phyloP scores from a whole-genome alignment of 2,329 filamentous ascomycete species.

The Cladophialophora chaetospira region DNA sequence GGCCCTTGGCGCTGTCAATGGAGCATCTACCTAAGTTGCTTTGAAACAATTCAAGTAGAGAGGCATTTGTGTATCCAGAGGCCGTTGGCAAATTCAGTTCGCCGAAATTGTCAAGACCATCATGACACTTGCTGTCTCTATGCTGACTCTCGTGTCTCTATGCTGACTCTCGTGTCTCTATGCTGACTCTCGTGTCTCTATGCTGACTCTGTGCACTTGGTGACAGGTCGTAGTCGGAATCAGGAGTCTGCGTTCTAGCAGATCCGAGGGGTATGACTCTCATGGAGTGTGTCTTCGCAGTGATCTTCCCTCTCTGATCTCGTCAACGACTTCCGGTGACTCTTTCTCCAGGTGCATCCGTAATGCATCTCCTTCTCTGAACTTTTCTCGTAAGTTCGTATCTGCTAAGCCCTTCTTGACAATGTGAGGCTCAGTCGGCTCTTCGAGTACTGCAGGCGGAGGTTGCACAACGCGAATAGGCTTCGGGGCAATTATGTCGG shows the following conservation, averaged over 20 bases:
- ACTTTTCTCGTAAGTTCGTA: slow-evolving; percentile 3
- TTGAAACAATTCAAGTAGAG: background rate
- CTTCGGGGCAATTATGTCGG: slow-evolving; percentile 27
- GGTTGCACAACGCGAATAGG: slow-evolving; percentile 26
- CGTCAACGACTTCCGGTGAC: slow-evolving; percentile 1
- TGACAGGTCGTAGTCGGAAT: no score
- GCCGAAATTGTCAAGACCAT: no score
- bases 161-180: no score
- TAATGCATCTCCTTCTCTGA: slow-evolving; percentile 19
- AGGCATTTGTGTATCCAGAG: no score
- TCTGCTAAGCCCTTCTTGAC: slow-evolving; percentile 6
- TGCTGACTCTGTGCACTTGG: no score
- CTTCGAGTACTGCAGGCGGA: slow-evolving; percentile 20
- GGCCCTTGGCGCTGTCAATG: slow-evolving; percentile 45
- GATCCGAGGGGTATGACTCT: no score
- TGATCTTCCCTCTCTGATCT: background rate
- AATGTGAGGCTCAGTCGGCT: slow-evolving; percentile 1
- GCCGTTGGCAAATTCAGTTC: no score
- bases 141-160: no score
- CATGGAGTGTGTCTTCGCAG: slow-evolving; percentile 1
- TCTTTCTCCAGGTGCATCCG: slow-evolving; percentile 16
- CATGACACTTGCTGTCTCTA: no score
- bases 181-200: no score
- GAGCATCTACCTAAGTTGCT: background rate
- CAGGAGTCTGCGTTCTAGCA: no score